Conservation (phyloP, 2,329 filamentous ascomycete genomes). For the Chrysoporthe puriensis region DNA sequence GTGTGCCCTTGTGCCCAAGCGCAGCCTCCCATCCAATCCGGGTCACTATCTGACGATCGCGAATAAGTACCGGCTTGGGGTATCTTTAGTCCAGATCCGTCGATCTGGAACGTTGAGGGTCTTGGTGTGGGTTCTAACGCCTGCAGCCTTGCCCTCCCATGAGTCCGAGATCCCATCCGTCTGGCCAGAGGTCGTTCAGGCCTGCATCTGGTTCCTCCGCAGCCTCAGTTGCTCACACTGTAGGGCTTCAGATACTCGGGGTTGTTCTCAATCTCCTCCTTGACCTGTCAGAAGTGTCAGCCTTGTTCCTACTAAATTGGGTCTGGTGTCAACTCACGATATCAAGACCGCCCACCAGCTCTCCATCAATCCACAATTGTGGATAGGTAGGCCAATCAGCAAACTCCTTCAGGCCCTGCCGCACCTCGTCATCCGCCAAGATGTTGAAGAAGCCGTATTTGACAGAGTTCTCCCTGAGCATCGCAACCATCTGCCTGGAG, state of each 20-base stretch:
- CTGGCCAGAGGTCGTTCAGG: neutral
- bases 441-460: conserved; percentile 99
- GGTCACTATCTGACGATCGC: neutral
- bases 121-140: neutral
- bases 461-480: conserved; percentile 86
- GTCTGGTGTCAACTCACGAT: conserved; percentile 68
- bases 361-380: conserved; percentile 88
- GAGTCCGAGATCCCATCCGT: neutral
- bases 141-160: neutral
- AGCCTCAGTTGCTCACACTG: conserved; percentile 52
- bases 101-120: neutral
- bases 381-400: conserved; percentile 99
- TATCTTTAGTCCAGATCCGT: neutral
- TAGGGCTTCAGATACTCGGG: conserved; percentile 81
- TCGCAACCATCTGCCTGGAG: conserved; percentile 82
- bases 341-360: conserved; percentile 90
- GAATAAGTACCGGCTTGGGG: neutral
- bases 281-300: conserved; percentile 64
- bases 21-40: neutral
- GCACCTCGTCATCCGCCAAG: conserved; percentile 92
- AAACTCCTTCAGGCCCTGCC: conserved; percentile 94
- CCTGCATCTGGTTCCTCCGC: neutral
- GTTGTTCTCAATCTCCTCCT: conserved; percentile 87
- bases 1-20: neutral
- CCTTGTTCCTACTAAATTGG: neutral